These are phyloP conservation scores for Leptographium flavum DNA, from an alignment of 2,329 filamentous ascomycete genomes.

Conservation along the genomic window DNA sequence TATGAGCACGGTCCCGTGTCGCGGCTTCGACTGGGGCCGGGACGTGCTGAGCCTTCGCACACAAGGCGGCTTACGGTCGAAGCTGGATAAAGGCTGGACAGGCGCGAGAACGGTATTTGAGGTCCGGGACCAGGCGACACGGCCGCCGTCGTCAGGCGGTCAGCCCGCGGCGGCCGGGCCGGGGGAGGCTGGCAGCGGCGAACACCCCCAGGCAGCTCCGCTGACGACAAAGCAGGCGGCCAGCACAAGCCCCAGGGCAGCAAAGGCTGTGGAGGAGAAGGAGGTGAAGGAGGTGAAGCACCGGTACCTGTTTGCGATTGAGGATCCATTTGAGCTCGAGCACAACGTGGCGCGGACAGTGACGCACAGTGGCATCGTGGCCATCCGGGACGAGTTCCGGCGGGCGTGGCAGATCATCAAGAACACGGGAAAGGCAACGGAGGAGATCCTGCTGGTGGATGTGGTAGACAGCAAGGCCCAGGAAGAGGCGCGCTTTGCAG, in stretches of 20 bases:
- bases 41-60: constrained; percentile 69
- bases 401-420: constrained; percentile 62
- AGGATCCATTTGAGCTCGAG: constrained; percentile 78
- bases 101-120: constrained; percentile 60
- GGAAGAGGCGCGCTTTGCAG: constrained; percentile 21
- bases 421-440: constrained; percentile 26
- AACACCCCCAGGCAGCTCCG: not conserved
- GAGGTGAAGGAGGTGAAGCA: constrained; percentile 57
- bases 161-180: not conserved
- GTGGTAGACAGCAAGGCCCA: constrained; percentile 20
- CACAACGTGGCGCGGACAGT: constrained; percentile 85
- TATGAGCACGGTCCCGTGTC: constrained; percentile 34
- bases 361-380: constrained; percentile 65
- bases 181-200: not conserved
- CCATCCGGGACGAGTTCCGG: constrained; percentile 73
- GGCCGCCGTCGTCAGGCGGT: constrained; percentile 10
- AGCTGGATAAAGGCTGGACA: constrained; percentile 73
- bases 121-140: constrained; percentile 22
- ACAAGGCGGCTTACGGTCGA: constrained; percentile 53
- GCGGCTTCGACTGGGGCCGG: constrained; percentile 65
- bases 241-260: constrained; percentile 3
- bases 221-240: constrained; percentile 7
- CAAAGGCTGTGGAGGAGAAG: constrained; percentile 19
- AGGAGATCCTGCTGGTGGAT: constrained; percentile 40
- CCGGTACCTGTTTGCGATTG: constrained; percentile 76